Evolutionary conservation across 805 yeast species (phyloP).

Genomic region (Clavispora vitiphila): DNA sequence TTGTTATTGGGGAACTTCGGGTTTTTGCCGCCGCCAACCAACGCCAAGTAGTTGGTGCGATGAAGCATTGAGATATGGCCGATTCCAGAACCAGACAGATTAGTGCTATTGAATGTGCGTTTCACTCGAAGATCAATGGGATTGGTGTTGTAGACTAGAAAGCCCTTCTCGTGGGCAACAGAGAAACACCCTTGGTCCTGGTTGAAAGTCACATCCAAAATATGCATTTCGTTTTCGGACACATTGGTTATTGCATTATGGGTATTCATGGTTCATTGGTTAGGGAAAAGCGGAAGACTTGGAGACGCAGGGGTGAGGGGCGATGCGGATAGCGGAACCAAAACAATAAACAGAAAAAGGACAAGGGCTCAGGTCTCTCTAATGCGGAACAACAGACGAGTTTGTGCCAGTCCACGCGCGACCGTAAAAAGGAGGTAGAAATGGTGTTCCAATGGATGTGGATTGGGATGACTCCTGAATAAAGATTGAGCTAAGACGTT

Average conservation of each 20-base stretch:
- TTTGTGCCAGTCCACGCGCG: neutral
- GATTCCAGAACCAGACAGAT: constrained; percentile 48
- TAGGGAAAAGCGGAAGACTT: neutral
- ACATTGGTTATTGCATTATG: constrained; percentile 11
- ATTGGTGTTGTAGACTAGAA: constrained; percentile 78
- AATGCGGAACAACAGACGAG: neutral
- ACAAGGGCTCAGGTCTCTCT: neutral
- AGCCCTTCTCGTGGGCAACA: constrained; percentile 74
- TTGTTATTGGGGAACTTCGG: constrained; percentile 79
- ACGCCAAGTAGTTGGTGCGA: constrained; percentile 83
- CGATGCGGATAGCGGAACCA: neutral
- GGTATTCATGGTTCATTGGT: constrained; percentile 13
- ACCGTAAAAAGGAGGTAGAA: no score
- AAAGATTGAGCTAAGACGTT: neutral
- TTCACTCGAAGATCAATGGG: constrained; percentile 76
- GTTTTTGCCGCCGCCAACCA: constrained; percentile 83
- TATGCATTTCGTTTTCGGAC: constrained; percentile 22
- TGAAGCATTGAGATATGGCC: constrained; percentile 79
- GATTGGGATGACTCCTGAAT: neutral
- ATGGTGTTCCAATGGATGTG: neutral
- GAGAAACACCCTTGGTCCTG: constrained; percentile 92
- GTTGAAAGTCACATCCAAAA: constrained; percentile 67
- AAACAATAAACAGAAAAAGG: neutral
- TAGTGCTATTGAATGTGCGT: constrained; percentile 38
- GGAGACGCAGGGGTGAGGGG: constrained; percentile 1